A percentile compares a stretch with the other conserved stretches of the same genome.
Conservation (phyloP, 768 basidiomycete genomes). For the Rhodocollybia butyracea region DNA sequence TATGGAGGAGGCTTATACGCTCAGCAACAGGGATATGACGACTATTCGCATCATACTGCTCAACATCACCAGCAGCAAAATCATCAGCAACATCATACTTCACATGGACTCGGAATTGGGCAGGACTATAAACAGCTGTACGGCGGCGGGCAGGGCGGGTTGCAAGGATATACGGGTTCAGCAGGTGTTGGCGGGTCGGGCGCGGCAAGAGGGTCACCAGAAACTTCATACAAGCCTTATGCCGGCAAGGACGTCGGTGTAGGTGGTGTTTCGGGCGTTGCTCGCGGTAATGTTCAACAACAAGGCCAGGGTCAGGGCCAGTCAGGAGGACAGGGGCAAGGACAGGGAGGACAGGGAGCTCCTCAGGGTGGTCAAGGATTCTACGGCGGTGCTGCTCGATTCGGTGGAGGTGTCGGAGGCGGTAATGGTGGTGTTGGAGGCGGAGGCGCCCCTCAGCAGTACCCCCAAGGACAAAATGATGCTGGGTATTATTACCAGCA, state of each 20-base stretch:
- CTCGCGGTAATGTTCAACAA: slow-evolving; percentile 40
- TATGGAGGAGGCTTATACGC: slow-evolving; percentile 12
- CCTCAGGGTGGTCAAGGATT: slow-evolving; percentile 50
- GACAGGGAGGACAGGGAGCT: slow-evolving; percentile 40
- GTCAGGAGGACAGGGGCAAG: slow-evolving; percentile 46
- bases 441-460: slow-evolving; percentile 46
- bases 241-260: slow-evolving; percentile 61
- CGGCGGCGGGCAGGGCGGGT: slow-evolving; percentile 39
- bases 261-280: too few relatives aligned
- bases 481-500: slow-evolving; percentile 70
- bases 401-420: slow-evolving; percentile 34
- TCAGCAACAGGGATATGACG: slow-evolving; percentile 34
- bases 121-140: slow-evolving; percentile 26
- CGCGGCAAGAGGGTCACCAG: slow-evolving; percentile 61
- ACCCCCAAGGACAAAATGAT: slow-evolving; percentile 63
- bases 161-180: slow-evolving; percentile 14
- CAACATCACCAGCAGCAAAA: slow-evolving; percentile 55
- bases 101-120: slow-evolving; percentile 29
- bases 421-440: slow-evolving; percentile 34
- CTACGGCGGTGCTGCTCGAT: slow-evolving; percentile 46
- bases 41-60: slow-evolving; percentile 48
- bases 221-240: slow-evolving; percentile 75
- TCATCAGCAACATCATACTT: slow-evolving; percentile 10
- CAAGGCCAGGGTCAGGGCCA: slow-evolving; percentile 44
- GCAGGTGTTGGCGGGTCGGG: slow-evolving; percentile 39